phyloP scores from a whole-genome alignment of 768 basidiomycete genomes.

The Rhodotorula sphaerocarpa region DNA sequence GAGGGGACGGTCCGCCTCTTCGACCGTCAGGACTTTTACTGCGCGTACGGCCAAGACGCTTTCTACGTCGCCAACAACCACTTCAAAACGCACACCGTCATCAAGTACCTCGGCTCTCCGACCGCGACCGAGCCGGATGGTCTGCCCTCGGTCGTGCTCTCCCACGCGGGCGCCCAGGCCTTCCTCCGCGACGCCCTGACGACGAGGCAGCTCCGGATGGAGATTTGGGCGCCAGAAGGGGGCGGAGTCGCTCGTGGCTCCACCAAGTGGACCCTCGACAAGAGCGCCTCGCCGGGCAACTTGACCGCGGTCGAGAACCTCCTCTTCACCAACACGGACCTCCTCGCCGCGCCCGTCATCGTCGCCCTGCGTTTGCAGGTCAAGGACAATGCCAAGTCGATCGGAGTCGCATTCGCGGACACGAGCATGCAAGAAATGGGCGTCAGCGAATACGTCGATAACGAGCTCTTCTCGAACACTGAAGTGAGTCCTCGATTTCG shows the following conservation, averaged over 20 bases:
- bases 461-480: conserved; percentile 88
- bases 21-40: conserved; percentile 69
- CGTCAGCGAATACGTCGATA: conserved; percentile 83
- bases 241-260: conserved; percentile 58
- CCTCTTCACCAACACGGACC: conserved; percentile 71
- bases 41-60: conserved; percentile 82
- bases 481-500: conserved; percentile 53
- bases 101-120: conserved; percentile 70
- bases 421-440: conserved; percentile 76
- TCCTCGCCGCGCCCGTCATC: conserved; percentile 74
- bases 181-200: conserved; percentile 86
- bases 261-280: conserved; percentile 64
- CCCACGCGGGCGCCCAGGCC: conserved; percentile 63
- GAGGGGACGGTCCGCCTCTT: conserved; percentile 79
- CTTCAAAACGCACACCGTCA: conserved; percentile 69
- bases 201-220: conserved; percentile 75
- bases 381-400: conserved; percentile 55
- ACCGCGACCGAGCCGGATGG: conserved; percentile 37
- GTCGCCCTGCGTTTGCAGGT: conserved; percentile 71
- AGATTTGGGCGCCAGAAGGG: conserved; percentile 71
- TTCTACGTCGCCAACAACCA: conserved; percentile 60
- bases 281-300: conserved; percentile 75
- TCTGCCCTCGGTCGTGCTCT: conserved; percentile 66
- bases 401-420: conserved; percentile 88
- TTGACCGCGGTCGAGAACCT: conserved; percentile 65